Conservation (phyloP, 768 basidiomycete genomes). For the Kockovaella imperatae region DNA sequence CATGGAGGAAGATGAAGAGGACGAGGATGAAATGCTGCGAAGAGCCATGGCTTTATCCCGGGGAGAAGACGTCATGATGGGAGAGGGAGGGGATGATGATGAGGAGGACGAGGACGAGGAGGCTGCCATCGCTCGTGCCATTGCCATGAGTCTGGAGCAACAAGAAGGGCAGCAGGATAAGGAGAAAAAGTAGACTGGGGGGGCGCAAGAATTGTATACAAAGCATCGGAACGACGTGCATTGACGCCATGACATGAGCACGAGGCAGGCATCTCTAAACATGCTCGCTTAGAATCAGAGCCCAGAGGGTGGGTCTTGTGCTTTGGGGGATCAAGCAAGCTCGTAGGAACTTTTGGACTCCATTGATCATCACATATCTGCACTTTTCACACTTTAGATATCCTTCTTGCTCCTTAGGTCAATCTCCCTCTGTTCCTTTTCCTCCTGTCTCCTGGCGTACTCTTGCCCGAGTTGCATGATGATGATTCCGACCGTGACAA, state of each 20-base stretch:
- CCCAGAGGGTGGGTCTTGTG: too few species aligned
- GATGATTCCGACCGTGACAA: conserved; percentile 51
- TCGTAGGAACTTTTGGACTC: too few species aligned
- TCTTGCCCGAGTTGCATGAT: conserved; percentile 69
- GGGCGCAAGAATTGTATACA: too few species aligned
- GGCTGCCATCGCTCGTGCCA: conserved; percentile 80
- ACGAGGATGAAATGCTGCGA: conserved; percentile 69
- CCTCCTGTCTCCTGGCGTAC: conserved; percentile 63
- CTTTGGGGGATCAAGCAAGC: too few species aligned
- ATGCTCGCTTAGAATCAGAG: too few species aligned
- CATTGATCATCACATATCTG: too few species aligned
- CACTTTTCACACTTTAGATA: conserved; percentile 8
- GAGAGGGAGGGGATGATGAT: conserved; percentile 45
- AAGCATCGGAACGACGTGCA: too few species aligned
- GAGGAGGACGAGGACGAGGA: conserved; percentile 60
- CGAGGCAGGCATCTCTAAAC: too few species aligned
- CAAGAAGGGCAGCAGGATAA: conserved; percentile 23
- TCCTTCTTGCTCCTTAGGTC: conserved; percentile 44
- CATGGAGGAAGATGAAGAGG: conserved; percentile 46
- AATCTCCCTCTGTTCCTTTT: conserved; percentile 46
- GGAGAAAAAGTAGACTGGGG: conserved; percentile 22
- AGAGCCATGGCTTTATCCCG: conserved; percentile 68
- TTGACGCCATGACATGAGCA: too few species aligned
- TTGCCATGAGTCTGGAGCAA: conserved; percentile 73
- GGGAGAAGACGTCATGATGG: conserved; percentile 49